Conservation (phyloP, 2,329 filamentous ascomycete species). For the Coleophoma cylindrospora region DNA sequence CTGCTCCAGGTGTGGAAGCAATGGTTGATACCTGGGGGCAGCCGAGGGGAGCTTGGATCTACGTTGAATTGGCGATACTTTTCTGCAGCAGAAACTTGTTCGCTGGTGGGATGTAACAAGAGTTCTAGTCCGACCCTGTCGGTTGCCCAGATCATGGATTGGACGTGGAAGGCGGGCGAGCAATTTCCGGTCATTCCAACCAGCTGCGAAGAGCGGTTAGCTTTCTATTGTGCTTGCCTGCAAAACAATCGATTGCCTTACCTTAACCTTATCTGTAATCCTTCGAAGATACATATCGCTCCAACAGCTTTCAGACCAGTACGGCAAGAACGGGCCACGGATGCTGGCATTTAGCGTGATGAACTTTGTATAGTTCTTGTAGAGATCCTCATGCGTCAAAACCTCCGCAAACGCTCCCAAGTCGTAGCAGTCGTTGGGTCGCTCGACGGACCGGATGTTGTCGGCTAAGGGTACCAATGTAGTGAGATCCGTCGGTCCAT, state of each 20-base stretch:
- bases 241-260: slow-evolving; percentile 2
- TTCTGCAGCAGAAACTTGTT: slow-evolving; percentile 1
- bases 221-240: background rate
- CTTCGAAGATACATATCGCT: slow-evolving; percentile 19
- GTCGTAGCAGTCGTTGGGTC: slow-evolving; percentile 23
- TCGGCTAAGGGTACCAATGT: slow-evolving; percentile 10
- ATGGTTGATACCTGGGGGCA: slow-evolving; percentile 16
- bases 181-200: slow-evolving; percentile 25
- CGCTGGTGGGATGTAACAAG: slow-evolving; percentile 16
- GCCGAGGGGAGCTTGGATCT: slow-evolving; percentile 2
- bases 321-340: slow-evolving; percentile 22
- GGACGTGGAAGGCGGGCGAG: slow-evolving; percentile 18
- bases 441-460: slow-evolving; percentile 17
- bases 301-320: slow-evolving; percentile 22
- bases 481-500: slow-evolving; percentile 15
- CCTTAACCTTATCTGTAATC: slow-evolving; percentile 20
- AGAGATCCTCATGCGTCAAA: slow-evolving; percentile 15
- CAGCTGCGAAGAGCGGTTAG: slow-evolving; percentile 10
- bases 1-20: slow-evolving; percentile 16
- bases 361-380: slow-evolving; percentile 20
- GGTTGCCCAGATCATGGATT: slow-evolving; percentile 26
- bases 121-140: slow-evolving; percentile 17
- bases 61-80: slow-evolving; percentile 4
- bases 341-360: slow-evolving; percentile 25
- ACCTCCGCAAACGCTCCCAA: slow-evolving; percentile 21